phyloP scores from a whole-genome alignment of 768 basidiomycete genomes.

The Saitozyma sp. region DNA sequence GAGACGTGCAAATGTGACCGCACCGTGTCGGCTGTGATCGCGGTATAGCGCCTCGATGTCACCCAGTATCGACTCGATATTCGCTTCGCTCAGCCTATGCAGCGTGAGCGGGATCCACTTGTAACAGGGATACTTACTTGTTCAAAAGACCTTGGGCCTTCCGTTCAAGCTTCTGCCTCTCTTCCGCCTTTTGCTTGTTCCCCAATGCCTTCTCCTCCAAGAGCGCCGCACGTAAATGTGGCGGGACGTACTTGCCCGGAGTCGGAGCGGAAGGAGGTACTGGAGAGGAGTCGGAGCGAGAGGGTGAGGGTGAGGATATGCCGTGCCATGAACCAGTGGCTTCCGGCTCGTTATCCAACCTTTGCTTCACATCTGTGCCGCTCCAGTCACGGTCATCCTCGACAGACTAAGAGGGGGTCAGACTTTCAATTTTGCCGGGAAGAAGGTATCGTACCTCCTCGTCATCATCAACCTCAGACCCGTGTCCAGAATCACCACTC shows the following conservation, averaged over 20 bases:
- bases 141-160: constrained; percentile 87
- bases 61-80: constrained; percentile 71
- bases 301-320: too few relatives aligned
- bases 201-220: constrained; percentile 52
- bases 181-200: constrained; percentile 51
- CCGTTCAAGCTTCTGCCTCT: constrained; percentile 63
- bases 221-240: constrained; percentile 62
- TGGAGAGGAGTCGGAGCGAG: too few relatives aligned
- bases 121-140: constrained; percentile 58
- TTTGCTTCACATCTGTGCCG: constrained; percentile 9
- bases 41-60: constrained; percentile 76
- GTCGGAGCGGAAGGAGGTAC: too few relatives aligned
- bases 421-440: too few relatives aligned
- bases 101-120: constrained; percentile 8
- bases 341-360: too few relatives aligned
- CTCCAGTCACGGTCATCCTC: constrained; percentile 36
- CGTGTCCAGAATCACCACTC: background rate
- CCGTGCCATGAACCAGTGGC: too few relatives aligned
- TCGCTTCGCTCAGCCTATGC: constrained; percentile 82
- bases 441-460: constrained; percentile 42
- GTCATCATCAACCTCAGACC: constrained; percentile 52
- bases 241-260: constrained; percentile 66
- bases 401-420: constrained; percentile 16
- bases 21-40: constrained; percentile 74
- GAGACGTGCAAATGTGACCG: constrained; percentile 16